Conservation (phyloP, 345 rosid species). For the Salix exigua region DNA sequence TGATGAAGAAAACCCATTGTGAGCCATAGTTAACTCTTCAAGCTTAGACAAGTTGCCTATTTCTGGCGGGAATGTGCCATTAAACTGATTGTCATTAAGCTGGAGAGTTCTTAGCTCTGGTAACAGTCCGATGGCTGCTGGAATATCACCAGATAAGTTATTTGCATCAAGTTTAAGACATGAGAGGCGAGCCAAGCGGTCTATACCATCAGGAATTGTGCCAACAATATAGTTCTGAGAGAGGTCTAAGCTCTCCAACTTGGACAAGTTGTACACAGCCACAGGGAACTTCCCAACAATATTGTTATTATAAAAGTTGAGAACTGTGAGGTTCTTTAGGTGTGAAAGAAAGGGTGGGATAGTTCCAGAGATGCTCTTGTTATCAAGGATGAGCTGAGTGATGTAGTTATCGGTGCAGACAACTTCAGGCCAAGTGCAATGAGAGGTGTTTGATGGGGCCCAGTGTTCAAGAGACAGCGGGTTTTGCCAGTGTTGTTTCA, state of each 20-base stretch:
- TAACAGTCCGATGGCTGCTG: slow-evolving; percentile 34
- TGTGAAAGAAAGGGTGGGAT: slow-evolving; percentile 69
- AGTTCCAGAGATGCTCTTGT: slow-evolving; percentile 35
- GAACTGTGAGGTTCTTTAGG: slow-evolving; percentile 31
- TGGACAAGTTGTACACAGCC: slow-evolving; percentile 36
- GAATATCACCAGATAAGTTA: slow-evolving; percentile 42
- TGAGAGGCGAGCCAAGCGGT: slow-evolving; percentile 32
- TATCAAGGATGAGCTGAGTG: slow-evolving; percentile 41
- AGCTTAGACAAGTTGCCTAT: slow-evolving; percentile 57
- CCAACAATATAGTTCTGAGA: slow-evolving; percentile 69
- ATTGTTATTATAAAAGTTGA: slow-evolving; percentile 31
- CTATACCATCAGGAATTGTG: slow-evolving; percentile 50
- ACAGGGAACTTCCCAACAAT: slow-evolving; percentile 39
- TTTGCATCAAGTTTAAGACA: slow-evolving; percentile 31
- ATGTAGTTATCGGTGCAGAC: slow-evolving; percentile 34
- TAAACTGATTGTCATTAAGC: slow-evolving; percentile 27
- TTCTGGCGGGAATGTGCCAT: slow-evolving; percentile 42
- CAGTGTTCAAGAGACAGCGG: slow-evolving; percentile 38
- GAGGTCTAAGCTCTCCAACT: slow-evolving; percentile 61
- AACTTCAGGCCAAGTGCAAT: slow-evolving; percentile 56
- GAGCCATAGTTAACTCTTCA: slow-evolving; percentile 47
- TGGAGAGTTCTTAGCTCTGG: slow-evolving; percentile 27
- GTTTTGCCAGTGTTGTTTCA: slow-evolving; percentile 43
- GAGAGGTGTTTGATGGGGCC: slow-evolving; percentile 35
- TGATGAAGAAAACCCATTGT: slow-evolving; percentile 43